Conservation (phyloP, 257 asterid genomes). For the Linderniella brevidens region DNA sequence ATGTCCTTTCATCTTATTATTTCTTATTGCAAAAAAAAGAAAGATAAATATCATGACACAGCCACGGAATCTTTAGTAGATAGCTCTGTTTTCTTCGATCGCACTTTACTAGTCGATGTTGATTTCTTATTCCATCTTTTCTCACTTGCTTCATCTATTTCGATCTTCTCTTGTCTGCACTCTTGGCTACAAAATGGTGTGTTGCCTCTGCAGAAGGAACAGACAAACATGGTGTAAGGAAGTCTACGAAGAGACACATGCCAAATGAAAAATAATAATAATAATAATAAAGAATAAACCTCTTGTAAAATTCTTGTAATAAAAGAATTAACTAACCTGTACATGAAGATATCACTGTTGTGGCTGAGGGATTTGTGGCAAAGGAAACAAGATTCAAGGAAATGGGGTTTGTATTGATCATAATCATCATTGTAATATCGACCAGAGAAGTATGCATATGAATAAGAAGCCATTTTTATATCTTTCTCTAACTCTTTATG, state of each 20-base stretch:
- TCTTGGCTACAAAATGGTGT: slow-evolving; percentile 87
- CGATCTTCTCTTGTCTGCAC: slow-evolving; percentile 90
- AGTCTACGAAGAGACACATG: not conserved
- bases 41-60: too few relatives aligned
- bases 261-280: too few relatives aligned
- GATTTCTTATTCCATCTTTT: slow-evolving; percentile 44
- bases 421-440: slow-evolving; percentile 12
- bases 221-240: not conserved
- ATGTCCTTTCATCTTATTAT: too few relatives aligned
- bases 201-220: slow-evolving; percentile 48
- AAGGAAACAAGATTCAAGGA: slow-evolving; percentile 66
- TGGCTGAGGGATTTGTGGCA: slow-evolving; percentile 49
- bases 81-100: slow-evolving; percentile 20
- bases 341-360: slow-evolving; percentile 78
- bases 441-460: too few relatives aligned
- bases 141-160: slow-evolving; percentile 64
- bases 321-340: slow-evolving; percentile 35
- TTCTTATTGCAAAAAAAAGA: too few relatives aligned
- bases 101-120: slow-evolving; percentile 1
- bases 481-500: too few relatives aligned
- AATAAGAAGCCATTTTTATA: too few relatives aligned
- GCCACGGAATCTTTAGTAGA: too few relatives aligned
- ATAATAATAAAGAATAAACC: not conserved
- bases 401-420: slow-evolving; percentile 39
- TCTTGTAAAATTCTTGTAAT: not conserved